Conservation (phyloP, 2,329 filamentous ascomycete species). For the Pseudohalonectria lignicola region DNA sequence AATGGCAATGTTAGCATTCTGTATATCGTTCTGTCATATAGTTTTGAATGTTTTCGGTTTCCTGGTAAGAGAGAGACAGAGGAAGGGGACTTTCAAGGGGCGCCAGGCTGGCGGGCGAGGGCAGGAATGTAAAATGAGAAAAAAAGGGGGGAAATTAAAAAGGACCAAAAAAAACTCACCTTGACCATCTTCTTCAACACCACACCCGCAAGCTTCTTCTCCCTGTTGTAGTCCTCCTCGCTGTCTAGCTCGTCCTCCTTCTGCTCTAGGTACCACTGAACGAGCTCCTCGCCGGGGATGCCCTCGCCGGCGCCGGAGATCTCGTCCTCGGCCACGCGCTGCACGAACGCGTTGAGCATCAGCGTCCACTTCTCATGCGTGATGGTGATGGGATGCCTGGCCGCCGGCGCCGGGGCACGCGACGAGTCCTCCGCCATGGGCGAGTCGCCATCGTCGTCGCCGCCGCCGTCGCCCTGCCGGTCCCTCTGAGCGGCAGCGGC, state of each 20-base stretch:
- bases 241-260: constrained; percentile 72
- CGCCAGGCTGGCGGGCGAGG: too few species aligned
- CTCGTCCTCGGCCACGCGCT: constrained; percentile 77
- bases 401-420: constrained; percentile 17
- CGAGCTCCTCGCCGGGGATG: constrained; percentile 69
- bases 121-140: too few species aligned
- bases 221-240: constrained; percentile 70
- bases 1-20: constrained; percentile 15
- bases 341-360: constrained; percentile 79
- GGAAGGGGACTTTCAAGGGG: too few species aligned
- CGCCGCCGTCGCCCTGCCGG: constrained; percentile 28
- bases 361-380: constrained; percentile 91
- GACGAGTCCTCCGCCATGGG: constrained; percentile 26
- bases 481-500: constrained; percentile 5
- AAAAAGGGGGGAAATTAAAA: not conserved
- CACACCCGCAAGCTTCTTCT: constrained; percentile 65
- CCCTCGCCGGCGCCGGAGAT: constrained; percentile 60
- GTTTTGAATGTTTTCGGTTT: too few species aligned
- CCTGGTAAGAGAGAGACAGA: too few species aligned
- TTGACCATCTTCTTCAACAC: constrained; percentile 95
- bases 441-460: constrained; percentile 34
- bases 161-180: constrained; percentile 38
- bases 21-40: too few species aligned
- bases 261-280: constrained; percentile 87
- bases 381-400: constrained; percentile 65